Evolutionary conservation across 768 basidiomycete genomes (phyloP).

Genomic region (Leccinellum rugosiceps): DNA sequence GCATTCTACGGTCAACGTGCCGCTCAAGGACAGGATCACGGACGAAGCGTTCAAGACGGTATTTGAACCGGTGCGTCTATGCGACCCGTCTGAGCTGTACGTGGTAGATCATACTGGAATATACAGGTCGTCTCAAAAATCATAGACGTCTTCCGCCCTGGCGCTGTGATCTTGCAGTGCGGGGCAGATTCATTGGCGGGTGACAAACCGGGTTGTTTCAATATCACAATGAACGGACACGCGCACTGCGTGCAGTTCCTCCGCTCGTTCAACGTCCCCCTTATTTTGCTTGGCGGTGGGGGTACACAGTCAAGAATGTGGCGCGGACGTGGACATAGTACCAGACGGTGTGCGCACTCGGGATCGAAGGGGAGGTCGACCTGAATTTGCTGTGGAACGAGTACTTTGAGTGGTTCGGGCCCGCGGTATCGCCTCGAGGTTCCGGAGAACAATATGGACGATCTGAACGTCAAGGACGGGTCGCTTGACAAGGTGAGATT

Average conservation of each 20-base stretch:
- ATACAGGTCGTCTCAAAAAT: constrained; percentile 76
- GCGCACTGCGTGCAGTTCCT: constrained; percentile 88
- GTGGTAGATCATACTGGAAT: background rate
- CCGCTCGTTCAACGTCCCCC: constrained; percentile 75
- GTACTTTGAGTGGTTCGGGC: constrained; percentile 98
- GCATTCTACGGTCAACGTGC: constrained; percentile 90
- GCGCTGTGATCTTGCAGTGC: constrained; percentile 89
- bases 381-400: constrained; percentile 79
- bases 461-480: constrained; percentile 78
- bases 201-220: constrained; percentile 95
- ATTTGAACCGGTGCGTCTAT: constrained; percentile 81
- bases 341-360: constrained; percentile 95
- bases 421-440: constrained; percentile 92
- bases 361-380: constrained; percentile 74
- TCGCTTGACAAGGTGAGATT: constrained; percentile 80
- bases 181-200: constrained; percentile 94
- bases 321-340: constrained; percentile 94
- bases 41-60: constrained; percentile 84
- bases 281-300: constrained; percentile 91
- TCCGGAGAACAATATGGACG: constrained; percentile 89
- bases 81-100: background rate
- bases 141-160: constrained; percentile 84
- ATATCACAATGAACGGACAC: constrained; percentile 93
- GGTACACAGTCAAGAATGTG: constrained; percentile 94
- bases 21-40: constrained; percentile 89